Percentiles rank a stretch among this genome's conserved stretches.
Evolutionary conservation across 371 early-diverging fungal species (phyloP).

Genomic region (Rhizoclosmatium hyalinum): DNA sequence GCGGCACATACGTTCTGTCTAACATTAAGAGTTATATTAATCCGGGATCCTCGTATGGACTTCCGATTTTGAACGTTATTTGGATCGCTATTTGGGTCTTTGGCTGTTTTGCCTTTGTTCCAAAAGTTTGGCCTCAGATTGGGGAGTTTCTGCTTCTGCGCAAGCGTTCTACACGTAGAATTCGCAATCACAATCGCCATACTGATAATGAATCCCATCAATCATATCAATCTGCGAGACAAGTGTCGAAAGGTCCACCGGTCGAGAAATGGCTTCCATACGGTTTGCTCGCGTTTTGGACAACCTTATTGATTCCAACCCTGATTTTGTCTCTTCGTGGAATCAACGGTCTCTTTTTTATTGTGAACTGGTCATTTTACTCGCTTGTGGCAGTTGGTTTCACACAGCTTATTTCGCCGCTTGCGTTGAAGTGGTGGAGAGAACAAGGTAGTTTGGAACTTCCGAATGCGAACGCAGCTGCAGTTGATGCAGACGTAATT

Average conservation of each 20-base stretch:
- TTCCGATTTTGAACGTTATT: slow-evolving; percentile 35
- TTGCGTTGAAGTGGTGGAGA: slow-evolving; percentile 35
- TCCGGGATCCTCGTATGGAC: slow-evolving; percentile 44
- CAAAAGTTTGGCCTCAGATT: slow-evolving; percentile 43
- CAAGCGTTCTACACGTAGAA: background rate
- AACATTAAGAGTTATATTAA: slow-evolving; percentile 36
- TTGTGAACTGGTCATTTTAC: slow-evolving; percentile 34
- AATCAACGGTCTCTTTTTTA: slow-evolving; percentile 25
- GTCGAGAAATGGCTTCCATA: slow-evolving; percentile 44
- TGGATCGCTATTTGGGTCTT: slow-evolving; percentile 39
- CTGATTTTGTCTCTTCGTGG: background rate
- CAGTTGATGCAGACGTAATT: background rate
- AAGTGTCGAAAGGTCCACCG: slow-evolving; percentile 34
- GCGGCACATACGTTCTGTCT: slow-evolving; percentile 28
- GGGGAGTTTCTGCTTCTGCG: slow-evolving; percentile 33
- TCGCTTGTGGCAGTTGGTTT: slow-evolving; percentile 35
- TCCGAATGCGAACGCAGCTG: background rate
- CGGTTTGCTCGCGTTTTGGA: slow-evolving; percentile 43
- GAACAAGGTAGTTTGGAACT: slow-evolving; percentile 3
- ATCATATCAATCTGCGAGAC: background rate
- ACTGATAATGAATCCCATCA: background rate
- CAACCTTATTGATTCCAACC: slow-evolving; percentile 26
- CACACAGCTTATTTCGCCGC: slow-evolving; percentile 29
- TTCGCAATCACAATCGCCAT: slow-evolving; percentile 14
- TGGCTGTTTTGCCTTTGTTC: slow-evolving; percentile 28